Evolutionary conservation across 805 yeast genomes (phyloP), one percentile per base, ranked within the genome.

Genomic region (Myxozyma udenii): DNA sequence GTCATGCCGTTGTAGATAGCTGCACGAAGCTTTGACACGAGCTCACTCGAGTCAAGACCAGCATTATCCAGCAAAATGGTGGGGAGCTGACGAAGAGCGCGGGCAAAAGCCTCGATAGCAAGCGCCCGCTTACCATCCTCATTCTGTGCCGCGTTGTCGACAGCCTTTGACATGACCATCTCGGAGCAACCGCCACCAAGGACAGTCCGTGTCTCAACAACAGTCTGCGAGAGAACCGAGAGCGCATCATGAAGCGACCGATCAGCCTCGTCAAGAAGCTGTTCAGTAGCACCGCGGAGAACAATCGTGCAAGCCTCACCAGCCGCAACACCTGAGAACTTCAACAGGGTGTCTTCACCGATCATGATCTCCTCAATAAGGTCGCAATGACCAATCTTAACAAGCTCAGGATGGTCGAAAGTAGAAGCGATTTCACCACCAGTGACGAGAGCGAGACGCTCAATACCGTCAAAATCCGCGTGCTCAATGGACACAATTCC

Each of bases 381-480:
- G 40, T 89, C 93, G 76, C 98, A 91, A 67, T 81, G 78, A 41
- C 98, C 98, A 46, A 90, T 72, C 67, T 80, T 84, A 51, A 87
- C 95, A 50, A 78, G 78, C 48, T 86, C 95, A 23, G 98, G 96
- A 61, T 83, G 77, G 67, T 93, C 99, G 68, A 93, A 93, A 1
- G 98, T 91, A 5, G 98, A 89, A 1, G 84, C 96, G 47, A 93
- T 97, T 75, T 93, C 98, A 66, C 96, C 98, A 46, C 98, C 98
- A 11, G 98, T 90, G 28, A 89, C 98, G 37, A 91, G 75, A 2
- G 98, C 96, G 61, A 93, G 78, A 68, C 98, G 83, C 74, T 93
- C 98, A 49, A 93, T 87, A 65, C 98, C 99, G 65, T 87, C 98
- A 64, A 93, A 93, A 70, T 93, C 98, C 14, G 98, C 98, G 67